A percentile compares a stretch with the other conserved stretches of the same genome.
Conservation (phyloP, 2,329 filamentous ascomycete genomes). For the Xylariaceae sp. region DNA sequence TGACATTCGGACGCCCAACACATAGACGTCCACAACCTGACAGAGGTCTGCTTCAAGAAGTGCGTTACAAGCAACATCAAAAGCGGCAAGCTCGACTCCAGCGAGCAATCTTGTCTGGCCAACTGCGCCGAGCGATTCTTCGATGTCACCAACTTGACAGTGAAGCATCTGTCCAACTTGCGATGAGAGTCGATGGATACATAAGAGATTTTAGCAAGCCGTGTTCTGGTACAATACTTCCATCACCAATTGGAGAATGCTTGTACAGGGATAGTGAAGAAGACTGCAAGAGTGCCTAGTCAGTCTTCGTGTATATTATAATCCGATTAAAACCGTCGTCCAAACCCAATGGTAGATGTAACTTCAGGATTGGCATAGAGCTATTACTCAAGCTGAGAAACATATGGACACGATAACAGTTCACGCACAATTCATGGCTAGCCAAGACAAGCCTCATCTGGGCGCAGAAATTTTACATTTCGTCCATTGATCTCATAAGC, state of each 20-base stretch:
- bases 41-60: slow-evolving; percentile 89
- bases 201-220: too few species aligned
- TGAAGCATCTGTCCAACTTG: slow-evolving; percentile 73
- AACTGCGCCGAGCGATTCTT: slow-evolving; percentile 95
- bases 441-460: slow-evolving; percentile 7
- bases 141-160: slow-evolving; percentile 80
- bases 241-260: too few species aligned
- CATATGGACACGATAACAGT: too few species aligned
- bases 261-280: too few species aligned
- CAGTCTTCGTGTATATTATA: too few species aligned
- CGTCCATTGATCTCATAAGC: slow-evolving; percentile 31
- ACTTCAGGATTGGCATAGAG: too few species aligned
- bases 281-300: too few species aligned
- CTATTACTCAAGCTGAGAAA: too few species aligned
- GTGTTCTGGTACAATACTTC: too few species aligned
- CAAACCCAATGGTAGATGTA: too few species aligned
- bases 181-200: slow-evolving; percentile 20
- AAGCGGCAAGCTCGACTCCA: slow-evolving; percentile 65
- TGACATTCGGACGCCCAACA: neutral
- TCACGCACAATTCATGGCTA: too few species aligned
- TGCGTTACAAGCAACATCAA: slow-evolving; percentile 76
- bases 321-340: too few species aligned
- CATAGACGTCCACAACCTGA: slow-evolving; percentile 50
- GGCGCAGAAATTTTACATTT: slow-evolving; percentile 23
- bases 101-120: slow-evolving; percentile 77